Base-by-base conservation (phyloP, 2,329 filamentous ascomycete species). In the Polytolypa hystricis region DNA sequence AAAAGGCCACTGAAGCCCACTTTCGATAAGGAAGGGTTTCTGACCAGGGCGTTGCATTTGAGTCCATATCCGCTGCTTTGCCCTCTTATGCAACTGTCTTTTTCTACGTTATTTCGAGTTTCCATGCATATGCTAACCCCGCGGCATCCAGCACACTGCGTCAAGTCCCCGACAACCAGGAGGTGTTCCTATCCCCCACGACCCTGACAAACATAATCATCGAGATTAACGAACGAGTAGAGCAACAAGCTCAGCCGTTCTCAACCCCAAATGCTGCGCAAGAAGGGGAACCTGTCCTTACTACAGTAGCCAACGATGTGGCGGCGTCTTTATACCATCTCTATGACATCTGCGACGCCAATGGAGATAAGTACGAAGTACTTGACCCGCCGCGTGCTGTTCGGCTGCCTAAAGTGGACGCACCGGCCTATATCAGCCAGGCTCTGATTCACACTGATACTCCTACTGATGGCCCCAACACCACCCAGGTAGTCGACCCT, bases 191-290 rank as follows among this genome's bases (percentile, higher is more conserved):
- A 52, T 85, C 93, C 56, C 71, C 74, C 45, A 72, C 81, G 44
- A 86, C 85, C 33, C 87, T 87, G 58, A 84, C 84, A 3, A 86
- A 75, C 61, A 78, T 94, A 56, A 87, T 94, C 49, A 73, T 95
- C 59, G 89, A 96, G 52, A 84, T 96, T 52, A 73, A 83, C 37
- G 81, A 95, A 65, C 81, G 83, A 38, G 79, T 93, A 15, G 73
- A 53, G 2, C 45, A 30, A 30, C 31, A 28, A 18, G 40, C 48
- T 23, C 47, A 47, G 19, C 36, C 39, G 14, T 39, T 42, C 8
- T 27, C 40, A 21, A 34, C 39, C 9, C 42, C 18, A 15, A 15
- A 9, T n/a, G 7, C 18, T 38, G 30, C n/a, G 12, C n/a, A 23
- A 10, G 10, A 15, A 8, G 11, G 4, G 29, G 25, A 14, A 28